phyloP scores from a whole-genome alignment of 1,139 yeast genomes.

The Geotrichum klebahnii region DNA sequence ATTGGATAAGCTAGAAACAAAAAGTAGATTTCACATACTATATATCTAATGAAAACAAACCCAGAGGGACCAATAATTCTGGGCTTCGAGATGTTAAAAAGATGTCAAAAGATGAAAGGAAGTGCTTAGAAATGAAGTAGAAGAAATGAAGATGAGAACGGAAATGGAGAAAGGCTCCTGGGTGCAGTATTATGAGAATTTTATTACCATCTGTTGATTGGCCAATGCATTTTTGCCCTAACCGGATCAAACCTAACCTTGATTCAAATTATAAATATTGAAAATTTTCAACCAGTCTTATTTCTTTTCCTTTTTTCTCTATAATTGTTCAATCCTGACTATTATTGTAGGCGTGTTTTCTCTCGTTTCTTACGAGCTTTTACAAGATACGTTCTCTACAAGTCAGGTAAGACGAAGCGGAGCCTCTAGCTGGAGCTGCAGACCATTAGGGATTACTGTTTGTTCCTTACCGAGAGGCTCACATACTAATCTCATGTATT shows the following conservation, averaged over 20 bases:
- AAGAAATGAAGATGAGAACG: neutral
- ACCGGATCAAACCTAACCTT: slow-evolving; percentile 2
- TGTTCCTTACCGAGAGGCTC: slow-evolving; percentile 23
- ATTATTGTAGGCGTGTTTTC: slow-evolving; percentile 22
- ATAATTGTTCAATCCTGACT: slow-evolving; percentile 20
- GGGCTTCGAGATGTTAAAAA: neutral
- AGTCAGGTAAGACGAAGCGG: slow-evolving; percentile 18
- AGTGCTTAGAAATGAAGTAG: neutral
- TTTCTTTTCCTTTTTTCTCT: slow-evolving; percentile 8
- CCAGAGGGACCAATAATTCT: neutral
- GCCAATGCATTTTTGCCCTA: slow-evolving; percentile 3
- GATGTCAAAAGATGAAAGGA: neutral
- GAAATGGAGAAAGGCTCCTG: neutral
- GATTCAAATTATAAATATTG: neutral
- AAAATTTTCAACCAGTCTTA: neutral
- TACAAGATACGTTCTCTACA: slow-evolving; percentile 21
- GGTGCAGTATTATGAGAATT: neutral
- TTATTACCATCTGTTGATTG: slow-evolving; percentile 7
- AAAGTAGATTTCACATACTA: neutral
- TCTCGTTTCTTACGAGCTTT: slow-evolving; percentile 3
- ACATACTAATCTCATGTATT: neutral
- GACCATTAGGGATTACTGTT: slow-evolving; percentile 21
- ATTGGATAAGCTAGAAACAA: neutral
- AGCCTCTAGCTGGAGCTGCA: slow-evolving; percentile 23
- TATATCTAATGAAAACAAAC: neutral